phyloP scores from a whole-genome alignment of 805 yeast species.

The Metschnikowia colocasiae region DNA sequence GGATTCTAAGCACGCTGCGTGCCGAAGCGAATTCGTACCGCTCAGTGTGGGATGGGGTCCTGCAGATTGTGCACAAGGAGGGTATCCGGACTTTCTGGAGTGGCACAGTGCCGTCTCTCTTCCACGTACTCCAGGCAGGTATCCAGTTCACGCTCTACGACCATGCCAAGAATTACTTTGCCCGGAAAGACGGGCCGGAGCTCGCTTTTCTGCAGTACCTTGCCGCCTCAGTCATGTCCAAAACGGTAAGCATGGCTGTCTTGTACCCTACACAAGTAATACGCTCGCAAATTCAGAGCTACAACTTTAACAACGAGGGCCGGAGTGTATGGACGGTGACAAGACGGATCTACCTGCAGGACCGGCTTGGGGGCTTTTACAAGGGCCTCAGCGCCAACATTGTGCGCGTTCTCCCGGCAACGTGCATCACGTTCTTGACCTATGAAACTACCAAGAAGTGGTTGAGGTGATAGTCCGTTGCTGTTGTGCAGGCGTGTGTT shows the following conservation, averaged over 20 bases:
- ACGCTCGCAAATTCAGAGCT: slow-evolving; percentile 66
- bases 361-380: slow-evolving; percentile 70
- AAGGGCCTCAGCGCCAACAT: slow-evolving; percentile 79
- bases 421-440: slow-evolving; percentile 82
- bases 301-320: slow-evolving; percentile 20
- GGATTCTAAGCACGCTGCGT: slow-evolving; percentile 63
- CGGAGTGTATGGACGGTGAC: slow-evolving; percentile 32
- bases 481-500: no score
- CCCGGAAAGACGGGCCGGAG: slow-evolving; percentile 12
- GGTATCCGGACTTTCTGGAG: slow-evolving; percentile 65
- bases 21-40: slow-evolving; percentile 49
- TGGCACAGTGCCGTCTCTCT: slow-evolving; percentile 69
- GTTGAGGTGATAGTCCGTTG: slow-evolving; percentile 7
- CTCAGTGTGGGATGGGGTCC: slow-evolving; percentile 55
- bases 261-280: slow-evolving; percentile 85
- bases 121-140: slow-evolving; percentile 88
- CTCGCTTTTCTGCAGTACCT: slow-evolving; percentile 57
- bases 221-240: slow-evolving; percentile 62
- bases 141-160: slow-evolving; percentile 86
- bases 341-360: slow-evolving; percentile 38
- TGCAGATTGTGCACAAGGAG: slow-evolving; percentile 46
- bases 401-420: slow-evolving; percentile 84
- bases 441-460: slow-evolving; percentile 54
- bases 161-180: slow-evolving; percentile 49
- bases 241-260: slow-evolving; percentile 59